These are phyloP conservation scores for Echium plantagineum DNA, from an alignment of 257 asterid species.

Conservation along the genomic window DNA sequence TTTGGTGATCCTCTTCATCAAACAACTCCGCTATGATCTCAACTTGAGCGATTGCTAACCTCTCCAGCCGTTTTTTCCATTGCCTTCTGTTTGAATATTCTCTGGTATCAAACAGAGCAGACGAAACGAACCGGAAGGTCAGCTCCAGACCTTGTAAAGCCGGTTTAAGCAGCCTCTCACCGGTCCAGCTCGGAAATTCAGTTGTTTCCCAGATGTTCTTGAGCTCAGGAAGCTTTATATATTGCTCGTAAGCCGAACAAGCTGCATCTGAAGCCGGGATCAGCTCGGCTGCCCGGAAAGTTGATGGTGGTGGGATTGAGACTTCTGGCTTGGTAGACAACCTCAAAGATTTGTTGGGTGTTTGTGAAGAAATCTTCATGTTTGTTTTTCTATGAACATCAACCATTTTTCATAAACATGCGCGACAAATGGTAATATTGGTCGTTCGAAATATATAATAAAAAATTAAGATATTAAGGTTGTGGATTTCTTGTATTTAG, in stretches of 20 bases:
- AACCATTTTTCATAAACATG: constrained; percentile 34
- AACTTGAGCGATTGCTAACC: constrained; percentile 41
- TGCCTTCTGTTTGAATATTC: constrained; percentile 57
- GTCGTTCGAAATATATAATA: no score
- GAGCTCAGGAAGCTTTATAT: constrained; percentile 65
- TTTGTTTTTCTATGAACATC: constrained; percentile 71
- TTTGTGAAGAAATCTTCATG: constrained; percentile 45
- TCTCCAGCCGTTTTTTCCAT: constrained; percentile 67
- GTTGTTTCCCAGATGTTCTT: constrained; percentile 37
- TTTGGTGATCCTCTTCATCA: constrained; percentile 40
- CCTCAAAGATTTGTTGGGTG: constrained; percentile 49
- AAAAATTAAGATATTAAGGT: no score
- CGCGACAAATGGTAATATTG: no score
- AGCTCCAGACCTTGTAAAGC: constrained; percentile 64
- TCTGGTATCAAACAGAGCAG: constrained; percentile 54
- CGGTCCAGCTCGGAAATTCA: constrained; percentile 63
- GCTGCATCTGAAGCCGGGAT: constrained; percentile 60
- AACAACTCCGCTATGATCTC: constrained; percentile 53
- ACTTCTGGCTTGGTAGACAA: constrained; percentile 44
- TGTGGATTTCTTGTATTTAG: constrained; percentile 2
- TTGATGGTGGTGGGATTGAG: constrained; percentile 40
- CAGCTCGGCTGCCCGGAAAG: constrained; percentile 30
- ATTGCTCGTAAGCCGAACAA: constrained; percentile 64
- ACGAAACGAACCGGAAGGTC: constrained; percentile 68
- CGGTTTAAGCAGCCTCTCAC: constrained; percentile 53